A percentile compares a stretch with the other conserved stretches of the same genome.
Evolutionary conservation across 2,329 filamentous ascomycete genomes (phyloP).

Genomic region (Emmonsiellopsis sp.): DNA sequence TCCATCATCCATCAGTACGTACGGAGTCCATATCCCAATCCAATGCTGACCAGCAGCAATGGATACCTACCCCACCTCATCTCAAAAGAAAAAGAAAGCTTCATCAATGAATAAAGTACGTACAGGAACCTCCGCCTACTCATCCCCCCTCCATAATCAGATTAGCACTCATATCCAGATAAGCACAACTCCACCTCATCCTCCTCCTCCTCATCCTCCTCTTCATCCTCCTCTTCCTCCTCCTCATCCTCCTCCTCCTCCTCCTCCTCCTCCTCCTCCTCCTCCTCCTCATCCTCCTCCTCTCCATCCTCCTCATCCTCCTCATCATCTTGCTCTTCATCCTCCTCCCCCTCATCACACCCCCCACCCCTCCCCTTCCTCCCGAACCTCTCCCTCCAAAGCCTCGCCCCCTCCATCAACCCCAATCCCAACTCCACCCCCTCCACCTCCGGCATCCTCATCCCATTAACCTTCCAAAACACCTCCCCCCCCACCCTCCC

Average conservation of each 20-base stretch:
- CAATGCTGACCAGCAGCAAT: no score
- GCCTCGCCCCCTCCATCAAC: background rate
- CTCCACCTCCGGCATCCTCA: background rate
- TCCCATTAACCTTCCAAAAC: no score
- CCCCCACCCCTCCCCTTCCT: background rate
- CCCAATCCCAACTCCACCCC: background rate
- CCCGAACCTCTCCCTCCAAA: background rate
- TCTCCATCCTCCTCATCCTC: background rate
- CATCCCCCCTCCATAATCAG: background rate
- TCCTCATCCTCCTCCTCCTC: background rate
- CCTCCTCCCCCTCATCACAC: background rate
- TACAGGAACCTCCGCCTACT: no score
- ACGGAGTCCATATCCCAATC: no score
- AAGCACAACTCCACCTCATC: background rate
- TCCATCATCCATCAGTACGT: no score
- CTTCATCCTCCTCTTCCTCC: background rate
- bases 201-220: background rate
- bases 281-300: background rate
- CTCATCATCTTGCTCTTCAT: no score
- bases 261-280: background rate
- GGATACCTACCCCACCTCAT: no score
- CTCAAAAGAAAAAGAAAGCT: no score
- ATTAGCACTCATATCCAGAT: no score
- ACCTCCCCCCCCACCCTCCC: background rate
- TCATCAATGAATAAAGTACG: no score